Evolutionary conservation across 306 rosid genomes (phyloP).

Genomic region (Prunus dulcis): DNA sequence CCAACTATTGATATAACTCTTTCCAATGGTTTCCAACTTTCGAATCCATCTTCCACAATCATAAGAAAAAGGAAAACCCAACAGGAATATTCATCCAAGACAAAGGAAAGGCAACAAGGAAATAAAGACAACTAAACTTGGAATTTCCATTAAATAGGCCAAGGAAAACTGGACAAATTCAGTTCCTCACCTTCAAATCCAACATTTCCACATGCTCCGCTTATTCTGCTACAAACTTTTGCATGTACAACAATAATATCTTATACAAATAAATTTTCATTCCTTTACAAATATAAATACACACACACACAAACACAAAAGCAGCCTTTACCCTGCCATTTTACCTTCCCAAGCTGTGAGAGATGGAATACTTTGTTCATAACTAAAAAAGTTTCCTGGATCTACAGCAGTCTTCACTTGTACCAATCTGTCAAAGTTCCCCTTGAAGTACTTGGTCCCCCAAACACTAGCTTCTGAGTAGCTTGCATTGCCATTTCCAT

Average conservation of each 20-base stretch:
- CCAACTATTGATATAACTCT: too few species aligned
- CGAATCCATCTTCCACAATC: too few species aligned
- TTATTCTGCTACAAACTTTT: too few species aligned
- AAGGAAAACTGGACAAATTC: not conserved
- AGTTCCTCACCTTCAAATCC: not conserved
- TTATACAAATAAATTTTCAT: too few species aligned
- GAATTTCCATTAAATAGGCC: not conserved
- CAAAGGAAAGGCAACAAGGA: not conserved
- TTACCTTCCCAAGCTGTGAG: constrained; percentile 23
- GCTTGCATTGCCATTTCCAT: constrained; percentile 45
- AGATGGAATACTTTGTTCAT: constrained; percentile 74
- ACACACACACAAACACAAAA: too few species aligned
- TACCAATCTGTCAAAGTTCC: constrained; percentile 61
- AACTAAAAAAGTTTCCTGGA: constrained; percentile 57
- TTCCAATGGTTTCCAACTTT: too few species aligned
- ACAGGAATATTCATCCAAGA: not conserved
- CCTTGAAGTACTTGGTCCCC: constrained; percentile 67
- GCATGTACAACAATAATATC: too few species aligned
- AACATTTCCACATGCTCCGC: not conserved
- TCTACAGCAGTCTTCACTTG: constrained; percentile 53
- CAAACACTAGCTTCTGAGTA: constrained; percentile 52
- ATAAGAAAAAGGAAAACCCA: not conserved
- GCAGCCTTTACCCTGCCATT: constrained; percentile 25
- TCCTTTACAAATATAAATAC: not conserved
- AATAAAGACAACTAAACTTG: not conserved